These are phyloP conservation scores for Thymus quinquecostatus DNA, from an alignment of 257 asterid genomes.

Conservation along the genomic window DNA sequence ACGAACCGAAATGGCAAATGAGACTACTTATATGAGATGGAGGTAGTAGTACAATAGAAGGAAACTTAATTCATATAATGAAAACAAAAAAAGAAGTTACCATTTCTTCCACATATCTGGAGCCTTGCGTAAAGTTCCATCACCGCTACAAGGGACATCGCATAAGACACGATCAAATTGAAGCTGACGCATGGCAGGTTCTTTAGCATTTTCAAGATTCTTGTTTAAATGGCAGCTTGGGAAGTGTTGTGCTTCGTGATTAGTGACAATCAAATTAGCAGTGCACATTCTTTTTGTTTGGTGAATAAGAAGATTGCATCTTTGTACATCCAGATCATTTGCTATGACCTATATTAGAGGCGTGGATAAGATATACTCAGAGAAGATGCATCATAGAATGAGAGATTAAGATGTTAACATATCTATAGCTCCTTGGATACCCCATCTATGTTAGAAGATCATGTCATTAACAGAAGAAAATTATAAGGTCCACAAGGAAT, in stretches of 20 bases:
- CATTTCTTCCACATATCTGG: constrained; percentile 99
- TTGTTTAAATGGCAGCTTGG: constrained; percentile 80
- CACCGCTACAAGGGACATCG: constrained; percentile 99
- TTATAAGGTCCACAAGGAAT: constrained; percentile 5
- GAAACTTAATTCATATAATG: not conserved
- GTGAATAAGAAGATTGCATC: constrained; percentile 99
- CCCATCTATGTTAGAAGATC: constrained; percentile 1
- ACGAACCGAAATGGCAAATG: too few relatives aligned
- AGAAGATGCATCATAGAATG: constrained; percentile 26
- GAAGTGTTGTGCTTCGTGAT: constrained; percentile 99
- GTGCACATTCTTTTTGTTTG: constrained; percentile 99
- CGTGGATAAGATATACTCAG: constrained; percentile 18
- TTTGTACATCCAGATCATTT: constrained; percentile 93
- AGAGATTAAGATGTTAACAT: constrained; percentile 21
- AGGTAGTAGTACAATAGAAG: constrained; percentile 18
- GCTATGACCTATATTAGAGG: constrained; percentile 69
- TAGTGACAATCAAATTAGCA: constrained; percentile 95
- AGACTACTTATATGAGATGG: too few relatives aligned
- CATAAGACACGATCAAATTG: constrained; percentile 96
- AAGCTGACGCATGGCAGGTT: constrained; percentile 65
- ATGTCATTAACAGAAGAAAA: constrained; percentile 16
- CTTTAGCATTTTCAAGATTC: constrained; percentile 45
- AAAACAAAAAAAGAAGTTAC: constrained; percentile 43
- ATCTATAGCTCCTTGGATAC: constrained; percentile 26
- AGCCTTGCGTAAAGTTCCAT: constrained; percentile 98